These are phyloP conservation scores for Solanum habrochaites DNA, from an alignment of 257 asterid species.

Conservation along the genomic window DNA sequence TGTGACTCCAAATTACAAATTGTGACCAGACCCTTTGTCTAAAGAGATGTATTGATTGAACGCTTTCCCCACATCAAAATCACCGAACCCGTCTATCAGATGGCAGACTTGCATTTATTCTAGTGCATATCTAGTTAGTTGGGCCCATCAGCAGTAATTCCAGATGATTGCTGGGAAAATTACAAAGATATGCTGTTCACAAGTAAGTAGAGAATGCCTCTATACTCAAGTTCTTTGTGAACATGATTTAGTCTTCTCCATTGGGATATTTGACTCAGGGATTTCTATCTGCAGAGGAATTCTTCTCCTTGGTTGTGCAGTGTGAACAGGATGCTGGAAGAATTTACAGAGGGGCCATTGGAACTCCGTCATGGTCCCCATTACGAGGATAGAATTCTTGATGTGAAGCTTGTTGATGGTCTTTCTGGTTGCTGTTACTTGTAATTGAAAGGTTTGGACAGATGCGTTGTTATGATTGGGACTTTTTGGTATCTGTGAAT, in stretches of 20 bases:
- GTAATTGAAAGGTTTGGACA: slow-evolving; percentile 52
- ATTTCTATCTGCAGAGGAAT: slow-evolving; percentile 45
- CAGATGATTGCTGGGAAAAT: slow-evolving; percentile 44
- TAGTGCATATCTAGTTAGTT: slow-evolving; percentile 44
- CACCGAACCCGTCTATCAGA: slow-evolving; percentile 61
- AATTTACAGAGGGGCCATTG: slow-evolving; percentile 44
- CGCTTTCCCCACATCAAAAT: slow-evolving; percentile 57
- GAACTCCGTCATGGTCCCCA: slow-evolving; percentile 62
- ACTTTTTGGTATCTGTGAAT: background rate
- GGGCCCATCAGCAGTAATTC: slow-evolving; percentile 60
- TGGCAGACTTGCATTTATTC: slow-evolving; percentile 59
- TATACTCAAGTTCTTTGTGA: background rate
- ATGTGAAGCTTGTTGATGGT: slow-evolving; percentile 57
- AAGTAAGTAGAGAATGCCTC: slow-evolving; percentile 27
- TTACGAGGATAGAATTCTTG: slow-evolving; percentile 53
- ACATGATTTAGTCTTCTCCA: background rate
- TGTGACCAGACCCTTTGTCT: slow-evolving; percentile 22
- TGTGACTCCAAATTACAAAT: slow-evolving; percentile 40
- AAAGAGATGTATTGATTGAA: slow-evolving; percentile 38
- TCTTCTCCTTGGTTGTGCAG: slow-evolving; percentile 61
- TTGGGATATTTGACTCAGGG: background rate
- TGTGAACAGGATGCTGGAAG: slow-evolving; percentile 64
- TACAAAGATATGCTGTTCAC: slow-evolving; percentile 69
- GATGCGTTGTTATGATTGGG: background rate
- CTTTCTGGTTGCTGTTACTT: slow-evolving; percentile 57